phyloP scores from a whole-genome alignment of 1,284 basidiomycete species.

The Erythrobasidium hasegawianum region DNA sequence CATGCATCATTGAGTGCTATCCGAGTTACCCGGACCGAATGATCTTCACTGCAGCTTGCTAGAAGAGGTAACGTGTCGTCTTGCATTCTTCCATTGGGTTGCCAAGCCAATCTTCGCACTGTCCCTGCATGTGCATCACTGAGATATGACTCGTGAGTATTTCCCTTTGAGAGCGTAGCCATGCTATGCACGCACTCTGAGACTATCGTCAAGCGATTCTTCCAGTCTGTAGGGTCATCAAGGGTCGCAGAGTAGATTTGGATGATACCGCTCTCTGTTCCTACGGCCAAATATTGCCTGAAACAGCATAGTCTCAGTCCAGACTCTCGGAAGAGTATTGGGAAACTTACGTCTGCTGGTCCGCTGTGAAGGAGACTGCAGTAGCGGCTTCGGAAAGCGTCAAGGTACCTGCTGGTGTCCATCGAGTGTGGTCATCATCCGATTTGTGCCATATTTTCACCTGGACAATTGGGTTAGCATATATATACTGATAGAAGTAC shows the following conservation, averaged over 20 bases:
- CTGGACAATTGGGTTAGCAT: slow-evolving; percentile 40
- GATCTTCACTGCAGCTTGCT: slow-evolving; percentile 52
- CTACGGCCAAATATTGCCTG: slow-evolving; percentile 28
- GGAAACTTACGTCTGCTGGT: neutral
- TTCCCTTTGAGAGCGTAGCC: slow-evolving; percentile 35
- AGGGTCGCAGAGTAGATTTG: neutral
- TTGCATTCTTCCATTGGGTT: neutral
- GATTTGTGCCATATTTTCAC: slow-evolving; percentile 46
- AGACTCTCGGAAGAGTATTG: neutral
- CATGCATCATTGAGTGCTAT: slow-evolving; percentile 4
- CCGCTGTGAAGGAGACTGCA: slow-evolving; percentile 43
- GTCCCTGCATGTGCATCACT: slow-evolving; percentile 50
- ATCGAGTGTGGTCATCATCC: slow-evolving; percentile 16
- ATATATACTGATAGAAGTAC: slow-evolving; percentile 40
- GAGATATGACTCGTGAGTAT: slow-evolving; percentile 39
- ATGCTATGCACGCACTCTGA: slow-evolving; percentile 35
- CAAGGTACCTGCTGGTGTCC: slow-evolving; percentile 41
- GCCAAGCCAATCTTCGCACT: slow-evolving; percentile 42
- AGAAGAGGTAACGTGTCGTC: slow-evolving; percentile 42
- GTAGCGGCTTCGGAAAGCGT: slow-evolving; percentile 49
- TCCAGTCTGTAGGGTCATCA: neutral
- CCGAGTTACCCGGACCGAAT: slow-evolving; percentile 49
- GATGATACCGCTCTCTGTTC: slow-evolving; percentile 21
- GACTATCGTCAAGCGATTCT: slow-evolving; percentile 21
- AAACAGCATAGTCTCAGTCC: neutral